phyloP scores from a whole-genome alignment of 208 protist genomes.

The Wallacemonas sp. region DNA sequence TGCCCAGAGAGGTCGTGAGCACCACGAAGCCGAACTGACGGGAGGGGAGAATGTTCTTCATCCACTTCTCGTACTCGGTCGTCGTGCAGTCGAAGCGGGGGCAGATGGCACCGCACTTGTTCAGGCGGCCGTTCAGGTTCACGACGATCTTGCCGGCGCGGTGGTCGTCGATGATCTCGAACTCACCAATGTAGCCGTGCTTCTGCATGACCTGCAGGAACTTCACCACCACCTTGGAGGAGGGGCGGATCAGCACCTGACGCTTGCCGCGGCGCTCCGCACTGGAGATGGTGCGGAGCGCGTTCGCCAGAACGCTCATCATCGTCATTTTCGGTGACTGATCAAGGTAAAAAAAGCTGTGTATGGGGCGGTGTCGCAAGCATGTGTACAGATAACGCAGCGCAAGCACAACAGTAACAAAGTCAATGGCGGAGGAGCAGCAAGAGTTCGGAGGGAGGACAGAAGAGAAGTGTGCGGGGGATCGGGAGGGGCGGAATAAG shows the following conservation, averaged over 20 bases:
- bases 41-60: constrained; percentile 98
- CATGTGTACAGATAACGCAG: background rate
- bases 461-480: constrained; percentile 4
- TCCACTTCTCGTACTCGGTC: constrained; percentile 98
- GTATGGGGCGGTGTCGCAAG: constrained; percentile 1
- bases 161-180: constrained; percentile 99
- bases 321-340: constrained; percentile 96
- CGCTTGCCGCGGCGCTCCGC: constrained; percentile 99
- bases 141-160: constrained; percentile 99
- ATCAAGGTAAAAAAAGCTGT: constrained; percentile 10
- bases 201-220: constrained; percentile 99
- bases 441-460: background rate
- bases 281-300: constrained; percentile 98
- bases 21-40: constrained; percentile 99
- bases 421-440: background rate
- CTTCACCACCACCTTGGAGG: constrained; percentile 99
- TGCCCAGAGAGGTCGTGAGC: constrained; percentile 99
- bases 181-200: constrained; percentile 99
- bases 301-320: constrained; percentile 99
- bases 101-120: constrained; percentile 99
- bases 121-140: constrained; percentile 99
- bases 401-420: background rate
- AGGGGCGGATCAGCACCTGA: constrained; percentile 99
- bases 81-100: constrained; percentile 98
- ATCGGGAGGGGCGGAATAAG: background rate